Conservation (phyloP, 352 stramenopile genomes). For the Thraustotheca clavata region DNA sequence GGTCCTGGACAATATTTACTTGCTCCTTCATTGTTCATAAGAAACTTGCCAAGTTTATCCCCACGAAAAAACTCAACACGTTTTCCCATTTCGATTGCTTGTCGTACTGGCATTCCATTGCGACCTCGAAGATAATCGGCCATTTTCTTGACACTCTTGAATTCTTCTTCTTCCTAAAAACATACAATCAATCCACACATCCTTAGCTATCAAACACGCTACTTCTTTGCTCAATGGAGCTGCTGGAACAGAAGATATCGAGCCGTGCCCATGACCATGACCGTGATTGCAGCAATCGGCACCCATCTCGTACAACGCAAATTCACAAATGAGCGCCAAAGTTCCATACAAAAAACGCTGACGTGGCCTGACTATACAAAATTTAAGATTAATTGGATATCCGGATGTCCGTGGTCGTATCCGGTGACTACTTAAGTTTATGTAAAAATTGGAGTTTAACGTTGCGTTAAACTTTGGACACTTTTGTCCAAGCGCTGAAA, state of each 20-base stretch:
- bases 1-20: slow-evolving; percentile 83
- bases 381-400: neutral
- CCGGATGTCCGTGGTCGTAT: neutral
- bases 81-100: slow-evolving; percentile 86
- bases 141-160: slow-evolving; percentile 51
- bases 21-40: slow-evolving; percentile 59
- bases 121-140: slow-evolving; percentile 71
- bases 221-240: slow-evolving; percentile 9
- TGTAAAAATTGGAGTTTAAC: too few species aligned
- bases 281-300: slow-evolving; percentile 12
- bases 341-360: neutral
- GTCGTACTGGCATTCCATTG: slow-evolving; percentile 82
- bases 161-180: slow-evolving; percentile 16
- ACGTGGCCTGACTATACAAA: slow-evolving; percentile 20
- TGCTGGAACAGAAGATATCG: neutral
- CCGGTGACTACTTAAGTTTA: neutral
- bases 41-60: slow-evolving; percentile 81
- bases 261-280: neutral
- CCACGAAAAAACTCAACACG: slow-evolving; percentile 89
- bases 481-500: too few species aligned
- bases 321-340: slow-evolving; percentile 1
- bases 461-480: too few species aligned
- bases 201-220: neutral
- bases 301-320: slow-evolving; percentile 3
- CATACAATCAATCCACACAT: neutral